Base-by-base conservation (phyloP, 371 early-diverging fungal genomes). In the Mucor velutinosus region DNA sequence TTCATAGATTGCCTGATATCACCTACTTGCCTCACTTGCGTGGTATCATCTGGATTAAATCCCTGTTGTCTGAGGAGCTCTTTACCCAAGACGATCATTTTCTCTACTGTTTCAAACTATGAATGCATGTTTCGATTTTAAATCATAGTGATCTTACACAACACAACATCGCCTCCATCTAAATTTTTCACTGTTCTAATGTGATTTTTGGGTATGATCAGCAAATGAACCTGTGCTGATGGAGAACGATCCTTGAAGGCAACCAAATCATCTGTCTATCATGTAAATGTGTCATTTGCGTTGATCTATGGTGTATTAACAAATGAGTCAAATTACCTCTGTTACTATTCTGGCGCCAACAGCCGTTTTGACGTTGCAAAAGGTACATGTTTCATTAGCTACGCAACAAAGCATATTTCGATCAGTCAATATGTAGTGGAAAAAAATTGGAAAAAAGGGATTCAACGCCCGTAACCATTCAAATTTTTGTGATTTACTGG, bases 171-270 rank as follows among this genome's bases (percentile, higher is more conserved):
- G 67, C 55, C 83, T 74, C 8, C 43, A 33, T 62, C 69, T 41
- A 83, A 55, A 45, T 68, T 63, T 35, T 77, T 83, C 7, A 83
- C 75, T 19, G 75, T 78, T 23, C 51, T 71, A 17, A 88, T 77
- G 68, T 88, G 89, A 14, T 62, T 55, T 41, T 76, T 73, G 5
- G 90, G 88, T 60, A 88, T 80, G 49, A 90, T 63, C 6, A 87
- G 77, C 14, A 87, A 60, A 76, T 90, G 90, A 17, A 79, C 21
- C 19, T 69, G 59, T 12, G 86, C 86, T 15, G 79, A 77, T 14
- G 90, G 89, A 17, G 80, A 77, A n/a, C 85, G 83, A 74, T 90
- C 90, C 41, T 79, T 76, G 69, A 90, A 87, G 4, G 86, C 89
- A 27, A 87, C 69, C 47, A 84, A 64, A 23, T 80, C 72, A 39